Evolutionary conservation across 164 flowering plant species (phyloP).

Genomic region (Umbellularia californica): DNA sequence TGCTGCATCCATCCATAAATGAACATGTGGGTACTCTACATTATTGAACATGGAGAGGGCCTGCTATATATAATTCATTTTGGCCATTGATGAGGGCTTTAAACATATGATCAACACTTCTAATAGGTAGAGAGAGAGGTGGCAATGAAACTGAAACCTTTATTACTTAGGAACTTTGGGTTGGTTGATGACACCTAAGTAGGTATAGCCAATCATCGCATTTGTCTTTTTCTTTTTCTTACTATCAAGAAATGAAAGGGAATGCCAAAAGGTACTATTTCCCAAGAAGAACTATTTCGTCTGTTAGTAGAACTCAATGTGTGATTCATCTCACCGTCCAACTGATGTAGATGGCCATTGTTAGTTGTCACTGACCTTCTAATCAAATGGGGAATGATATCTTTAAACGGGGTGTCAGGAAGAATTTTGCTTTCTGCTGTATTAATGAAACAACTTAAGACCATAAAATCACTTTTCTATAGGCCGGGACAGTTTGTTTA

Average conservation of each 20-base stretch:
- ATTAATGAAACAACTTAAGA: no score
- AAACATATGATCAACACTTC: no score
- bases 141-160: not conserved
- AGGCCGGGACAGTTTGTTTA: no score
- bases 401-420: no score
- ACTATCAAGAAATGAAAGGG: not conserved
- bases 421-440: no score
- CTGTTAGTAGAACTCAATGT: no score
- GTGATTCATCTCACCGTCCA: no score
- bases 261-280: no score
- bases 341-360: no score
- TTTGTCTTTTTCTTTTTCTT: not conserved
- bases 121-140: not conserved
- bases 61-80: constrained; percentile 1
- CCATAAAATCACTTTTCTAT: no score
- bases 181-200: not conserved
- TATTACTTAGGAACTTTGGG: constrained; percentile 2
- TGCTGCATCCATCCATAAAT: constrained; percentile 31
- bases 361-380: no score
- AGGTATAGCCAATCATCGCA: not conserved
- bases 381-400: no score
- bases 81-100: not conserved
- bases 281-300: not conserved
- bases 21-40: constrained; percentile 3
- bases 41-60: not conserved